These are phyloP conservation scores for Solanum chilense DNA, from an alignment of 257 asterid species.

Conservation along the genomic window DNA sequence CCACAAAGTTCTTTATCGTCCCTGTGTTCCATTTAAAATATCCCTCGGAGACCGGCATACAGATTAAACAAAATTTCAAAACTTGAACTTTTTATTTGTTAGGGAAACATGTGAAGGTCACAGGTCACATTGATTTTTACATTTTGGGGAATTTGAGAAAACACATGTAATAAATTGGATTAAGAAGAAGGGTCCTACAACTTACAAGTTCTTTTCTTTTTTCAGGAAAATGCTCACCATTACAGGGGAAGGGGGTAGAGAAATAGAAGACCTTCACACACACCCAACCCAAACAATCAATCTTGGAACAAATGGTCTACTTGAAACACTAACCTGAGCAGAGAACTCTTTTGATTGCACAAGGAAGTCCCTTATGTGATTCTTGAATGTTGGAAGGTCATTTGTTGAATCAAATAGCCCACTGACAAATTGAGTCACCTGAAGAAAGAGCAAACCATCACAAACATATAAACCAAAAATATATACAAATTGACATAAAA, in stretches of 20 bases:
- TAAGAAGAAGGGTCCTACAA: too few relatives aligned
- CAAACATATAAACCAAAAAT: not conserved
- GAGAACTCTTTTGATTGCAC: slow-evolving; percentile 96
- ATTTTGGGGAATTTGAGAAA: not conserved
- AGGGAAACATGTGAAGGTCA: not conserved
- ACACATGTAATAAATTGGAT: not conserved
- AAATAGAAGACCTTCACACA: not conserved
- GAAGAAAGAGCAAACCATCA: not conserved
- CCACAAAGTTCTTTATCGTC: not conserved
- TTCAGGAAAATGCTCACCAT: not conserved
- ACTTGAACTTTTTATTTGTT: not conserved
- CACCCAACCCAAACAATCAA: not conserved
- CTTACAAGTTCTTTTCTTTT: too few relatives aligned
- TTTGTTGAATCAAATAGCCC: slow-evolving; percentile 69
- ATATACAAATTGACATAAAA: not conserved
- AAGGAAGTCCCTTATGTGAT: slow-evolving; percentile 87
- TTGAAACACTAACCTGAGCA: slow-evolving; percentile 58
- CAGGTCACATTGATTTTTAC: not conserved
- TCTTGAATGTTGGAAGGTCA: slow-evolving; percentile 66
- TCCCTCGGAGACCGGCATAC: not conserved
- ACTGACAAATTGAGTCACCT: slow-evolving; percentile 88
- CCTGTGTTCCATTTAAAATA: not conserved
- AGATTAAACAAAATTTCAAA: not conserved
- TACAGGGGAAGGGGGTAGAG: not conserved
- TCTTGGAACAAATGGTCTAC: not conserved